A percentile compares a stretch with the other conserved stretches of the same genome.
Evolutionary conservation across 768 basidiomycete genomes (phyloP).

Genomic region (Suillus clintonianus): DNA sequence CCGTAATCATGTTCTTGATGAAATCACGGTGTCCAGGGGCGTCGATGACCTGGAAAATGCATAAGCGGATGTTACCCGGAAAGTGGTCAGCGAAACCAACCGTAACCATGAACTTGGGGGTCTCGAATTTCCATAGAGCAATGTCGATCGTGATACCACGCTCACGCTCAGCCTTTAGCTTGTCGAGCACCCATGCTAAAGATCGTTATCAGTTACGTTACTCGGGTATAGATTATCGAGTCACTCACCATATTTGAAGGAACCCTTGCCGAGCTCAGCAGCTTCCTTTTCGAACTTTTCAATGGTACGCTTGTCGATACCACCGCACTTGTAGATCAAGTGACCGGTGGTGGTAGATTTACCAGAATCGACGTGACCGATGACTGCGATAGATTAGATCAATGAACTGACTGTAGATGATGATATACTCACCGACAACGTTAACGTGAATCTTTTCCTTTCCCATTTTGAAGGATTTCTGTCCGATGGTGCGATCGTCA

Average conservation of each 20-base stretch:
- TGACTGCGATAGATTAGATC: constrained; percentile 59
- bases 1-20: constrained; percentile 99
- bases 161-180: constrained; percentile 99
- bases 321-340: constrained; percentile 99
- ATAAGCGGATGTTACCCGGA: background rate
- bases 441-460: constrained; percentile 97
- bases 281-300: constrained; percentile 99
- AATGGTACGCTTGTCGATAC: constrained; percentile 99
- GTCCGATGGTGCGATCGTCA: constrained; percentile 14
- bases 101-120: constrained; percentile 92
- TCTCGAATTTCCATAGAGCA: constrained; percentile 99
- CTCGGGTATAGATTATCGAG: constrained; percentile 11
- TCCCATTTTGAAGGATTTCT: constrained; percentile 82
- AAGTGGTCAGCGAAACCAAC: constrained; percentile 46
- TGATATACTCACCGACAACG: constrained; percentile 80
- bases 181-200: constrained; percentile 99
- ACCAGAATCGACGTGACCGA: constrained; percentile 99
- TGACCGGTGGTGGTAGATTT: constrained; percentile 99
- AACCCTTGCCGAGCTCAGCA: constrained; percentile 99
- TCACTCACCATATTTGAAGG: constrained; percentile 90
- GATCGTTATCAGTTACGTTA: constrained; percentile 28
- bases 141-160: constrained; percentile 99
- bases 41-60: constrained; percentile 81
- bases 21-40: constrained; percentile 99
- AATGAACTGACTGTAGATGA: constrained; percentile 28